A percentile compares a stretch with the other conserved stretches of the same genome.
phyloP scores from a whole-genome alignment of 2,329 filamentous ascomycete genomes.

The Diplodia seriata region DNA sequence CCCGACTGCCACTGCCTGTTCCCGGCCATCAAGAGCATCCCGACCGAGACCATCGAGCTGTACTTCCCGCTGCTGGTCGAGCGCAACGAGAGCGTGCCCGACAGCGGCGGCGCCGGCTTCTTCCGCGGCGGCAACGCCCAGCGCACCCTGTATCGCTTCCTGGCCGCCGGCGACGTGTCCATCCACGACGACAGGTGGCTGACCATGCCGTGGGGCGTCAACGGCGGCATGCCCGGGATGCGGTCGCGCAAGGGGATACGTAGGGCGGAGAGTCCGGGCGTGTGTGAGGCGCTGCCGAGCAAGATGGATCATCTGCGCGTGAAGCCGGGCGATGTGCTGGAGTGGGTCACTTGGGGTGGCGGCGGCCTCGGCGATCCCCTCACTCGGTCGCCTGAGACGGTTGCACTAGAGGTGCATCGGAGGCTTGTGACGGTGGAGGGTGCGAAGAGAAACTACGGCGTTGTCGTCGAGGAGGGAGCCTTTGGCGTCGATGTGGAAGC shows the following conservation, averaged over 20 bases:
- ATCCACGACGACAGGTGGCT: conserved; percentile 60
- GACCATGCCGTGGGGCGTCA: conserved; percentile 58
- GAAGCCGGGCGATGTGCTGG: conserved; percentile 55
- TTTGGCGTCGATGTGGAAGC: conserved; percentile 47
- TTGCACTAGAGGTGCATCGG: conserved; percentile 56
- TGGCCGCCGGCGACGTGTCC: conserved; percentile 54
- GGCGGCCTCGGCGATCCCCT: conserved; percentile 58
- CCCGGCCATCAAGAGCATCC: conserved; percentile 59
- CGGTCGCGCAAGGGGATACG: conserved; percentile 55
- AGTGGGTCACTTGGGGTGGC: conserved; percentile 60
- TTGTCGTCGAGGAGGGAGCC: conserved; percentile 48
- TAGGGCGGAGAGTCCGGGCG: conserved; percentile 40
- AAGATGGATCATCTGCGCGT: conserved; percentile 59
- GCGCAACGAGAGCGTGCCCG: conserved; percentile 56
- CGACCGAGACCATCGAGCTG: conserved; percentile 57
- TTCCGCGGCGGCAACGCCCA: conserved; percentile 59
- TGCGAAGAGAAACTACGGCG: conserved; percentile 54
- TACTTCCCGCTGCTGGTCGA: conserved; percentile 59
- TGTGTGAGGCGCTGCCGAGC: conserved; percentile 45
- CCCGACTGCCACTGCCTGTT: conserved; percentile 60
- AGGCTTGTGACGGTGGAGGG: conserved; percentile 54
- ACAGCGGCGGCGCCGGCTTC: conserved; percentile 57
- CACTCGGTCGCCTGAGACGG: conserved; percentile 51
- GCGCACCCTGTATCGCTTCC: conserved; percentile 56
- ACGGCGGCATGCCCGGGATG: conserved; percentile 55